Conservation (phyloP, 2,329 filamentous ascomycete genomes). For the Ceratocystis papillata region DNA sequence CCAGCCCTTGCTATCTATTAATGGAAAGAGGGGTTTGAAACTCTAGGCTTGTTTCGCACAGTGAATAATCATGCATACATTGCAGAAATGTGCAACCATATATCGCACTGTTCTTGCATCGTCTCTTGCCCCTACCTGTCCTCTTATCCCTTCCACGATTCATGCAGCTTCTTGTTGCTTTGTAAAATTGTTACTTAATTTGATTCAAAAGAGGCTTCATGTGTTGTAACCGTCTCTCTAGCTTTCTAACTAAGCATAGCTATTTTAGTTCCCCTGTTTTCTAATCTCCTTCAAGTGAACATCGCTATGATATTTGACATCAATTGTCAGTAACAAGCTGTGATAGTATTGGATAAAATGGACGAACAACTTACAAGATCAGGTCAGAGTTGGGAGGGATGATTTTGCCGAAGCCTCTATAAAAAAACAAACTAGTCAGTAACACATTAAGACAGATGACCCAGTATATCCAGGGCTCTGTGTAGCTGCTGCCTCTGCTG, state of each 20-base stretch:
- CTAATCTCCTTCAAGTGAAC: constrained; percentile 58
- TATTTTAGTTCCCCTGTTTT: constrained; percentile 27
- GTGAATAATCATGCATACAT: too few relatives aligned
- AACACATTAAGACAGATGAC: not conserved
- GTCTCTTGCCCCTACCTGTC: too few relatives aligned
- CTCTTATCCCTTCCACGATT: too few relatives aligned
- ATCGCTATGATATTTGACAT: constrained; percentile 40
- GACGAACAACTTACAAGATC: constrained; percentile 60
- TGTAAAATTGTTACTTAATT: too few relatives aligned
- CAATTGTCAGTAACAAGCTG: constrained; percentile 21
- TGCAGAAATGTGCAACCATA: too few relatives aligned
- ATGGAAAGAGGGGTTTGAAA: too few relatives aligned
- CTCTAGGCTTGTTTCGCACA: too few relatives aligned
- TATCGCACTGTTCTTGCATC: too few relatives aligned
- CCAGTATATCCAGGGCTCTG: not conserved
- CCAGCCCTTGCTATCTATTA: too few relatives aligned
- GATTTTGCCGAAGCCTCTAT: constrained; percentile 64
- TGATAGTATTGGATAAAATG: not conserved
- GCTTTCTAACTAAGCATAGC: too few relatives aligned
- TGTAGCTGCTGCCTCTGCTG: not conserved
- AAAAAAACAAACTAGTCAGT: constrained; percentile 13
- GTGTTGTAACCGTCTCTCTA: not conserved
- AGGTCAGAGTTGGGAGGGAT: constrained; percentile 67
- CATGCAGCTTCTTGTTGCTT: too few relatives aligned
- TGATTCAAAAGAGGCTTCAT: not conserved